Evolutionary conservation across 768 basidiomycete species (phyloP).

Genomic region (Pholiota microspora): DNA sequence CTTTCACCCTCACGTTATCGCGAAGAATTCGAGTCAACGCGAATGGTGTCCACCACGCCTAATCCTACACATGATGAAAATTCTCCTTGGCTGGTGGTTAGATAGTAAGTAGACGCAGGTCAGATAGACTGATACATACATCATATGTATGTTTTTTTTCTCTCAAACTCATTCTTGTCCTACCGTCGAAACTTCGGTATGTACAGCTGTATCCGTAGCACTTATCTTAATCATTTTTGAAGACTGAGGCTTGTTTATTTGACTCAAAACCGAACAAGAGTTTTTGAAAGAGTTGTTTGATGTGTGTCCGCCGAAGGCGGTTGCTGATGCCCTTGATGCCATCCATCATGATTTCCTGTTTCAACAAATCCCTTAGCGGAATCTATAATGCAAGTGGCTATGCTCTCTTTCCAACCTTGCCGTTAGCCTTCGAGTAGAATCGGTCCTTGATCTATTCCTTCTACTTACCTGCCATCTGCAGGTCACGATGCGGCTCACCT

Average conservation of each 20-base stretch:
- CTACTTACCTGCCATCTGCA: conserved; percentile 18
- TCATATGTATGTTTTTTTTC: too few species aligned
- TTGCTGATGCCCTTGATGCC: conserved; percentile 1
- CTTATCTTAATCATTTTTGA: neutral
- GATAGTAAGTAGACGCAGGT: too few species aligned
- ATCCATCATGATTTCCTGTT: conserved; percentile 8
- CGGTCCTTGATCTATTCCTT: neutral
- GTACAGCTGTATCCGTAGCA: neutral
- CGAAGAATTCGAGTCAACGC: conserved; percentile 29
- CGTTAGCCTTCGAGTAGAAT: neutral
- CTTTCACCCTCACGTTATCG: conserved; percentile 37
- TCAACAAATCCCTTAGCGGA: conserved; percentile 2
- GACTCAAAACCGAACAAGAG: too few species aligned
- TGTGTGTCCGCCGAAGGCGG: neutral
- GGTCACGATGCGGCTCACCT: conserved; percentile 23
- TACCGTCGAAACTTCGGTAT: too few species aligned
- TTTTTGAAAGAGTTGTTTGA: too few species aligned
- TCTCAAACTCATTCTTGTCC: too few species aligned
- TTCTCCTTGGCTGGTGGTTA: neutral
- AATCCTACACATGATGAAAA: neutral
- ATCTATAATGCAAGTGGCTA: conserved; percentile 9
- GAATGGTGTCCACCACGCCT: neutral
- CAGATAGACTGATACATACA: too few species aligned
- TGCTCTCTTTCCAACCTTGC: neutral
- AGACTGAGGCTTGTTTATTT: too few species aligned